Evolutionary conservation across 805 yeast genomes (phyloP).

Genomic region (Hanseniaspora nectarophila): DNA sequence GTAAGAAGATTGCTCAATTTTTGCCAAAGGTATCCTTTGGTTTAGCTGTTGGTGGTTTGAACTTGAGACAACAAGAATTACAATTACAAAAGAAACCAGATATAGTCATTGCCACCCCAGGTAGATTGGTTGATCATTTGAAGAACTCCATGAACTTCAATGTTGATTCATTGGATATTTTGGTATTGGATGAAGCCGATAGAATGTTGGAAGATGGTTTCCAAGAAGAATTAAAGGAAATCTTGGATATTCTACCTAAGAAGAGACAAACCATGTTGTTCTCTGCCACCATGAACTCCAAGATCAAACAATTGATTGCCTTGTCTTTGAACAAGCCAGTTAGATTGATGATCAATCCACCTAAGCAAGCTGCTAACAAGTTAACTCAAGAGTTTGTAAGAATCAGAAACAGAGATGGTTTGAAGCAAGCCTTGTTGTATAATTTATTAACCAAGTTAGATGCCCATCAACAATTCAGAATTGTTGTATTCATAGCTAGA

Average conservation of each 20-base stretch:
- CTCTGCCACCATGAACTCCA: slow-evolving; percentile 96
- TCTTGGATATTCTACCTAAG: slow-evolving; percentile 71
- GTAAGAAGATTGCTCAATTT: slow-evolving; percentile 67
- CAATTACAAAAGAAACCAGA: slow-evolving; percentile 88
- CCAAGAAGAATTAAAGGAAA: slow-evolving; percentile 87
- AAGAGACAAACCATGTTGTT: slow-evolving; percentile 88
- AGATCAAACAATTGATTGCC: slow-evolving; percentile 75
- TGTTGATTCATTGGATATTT: slow-evolving; percentile 81
- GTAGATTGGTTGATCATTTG: slow-evolving; percentile 94
- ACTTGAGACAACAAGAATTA: slow-evolving; percentile 89
- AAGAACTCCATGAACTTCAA: slow-evolving; percentile 87
- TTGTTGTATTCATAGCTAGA: slow-evolving; percentile 82
- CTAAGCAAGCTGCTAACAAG: slow-evolving; percentile 85
- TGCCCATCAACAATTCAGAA: slow-evolving; percentile 50
- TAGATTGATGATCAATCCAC: slow-evolving; percentile 90
- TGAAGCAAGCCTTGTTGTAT: slow-evolving; percentile 73
- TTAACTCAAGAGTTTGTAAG: slow-evolving; percentile 89
- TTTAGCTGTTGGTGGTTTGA: slow-evolving; percentile 95
- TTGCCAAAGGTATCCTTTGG: slow-evolving; percentile 75
- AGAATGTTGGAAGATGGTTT: slow-evolving; percentile 99
- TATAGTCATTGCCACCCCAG: slow-evolving; percentile 95
- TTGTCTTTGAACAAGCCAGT: slow-evolving; percentile 84
- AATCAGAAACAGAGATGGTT: slow-evolving; percentile 73
- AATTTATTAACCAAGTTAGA: slow-evolving; percentile 59
- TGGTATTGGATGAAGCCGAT: slow-evolving; percentile 96